A percentile compares a stretch with the other conserved stretches of the same genome.
Evolutionary conservation across 768 basidiomycete genomes (phyloP).

Genomic region (Boletus reticuloceps): DNA sequence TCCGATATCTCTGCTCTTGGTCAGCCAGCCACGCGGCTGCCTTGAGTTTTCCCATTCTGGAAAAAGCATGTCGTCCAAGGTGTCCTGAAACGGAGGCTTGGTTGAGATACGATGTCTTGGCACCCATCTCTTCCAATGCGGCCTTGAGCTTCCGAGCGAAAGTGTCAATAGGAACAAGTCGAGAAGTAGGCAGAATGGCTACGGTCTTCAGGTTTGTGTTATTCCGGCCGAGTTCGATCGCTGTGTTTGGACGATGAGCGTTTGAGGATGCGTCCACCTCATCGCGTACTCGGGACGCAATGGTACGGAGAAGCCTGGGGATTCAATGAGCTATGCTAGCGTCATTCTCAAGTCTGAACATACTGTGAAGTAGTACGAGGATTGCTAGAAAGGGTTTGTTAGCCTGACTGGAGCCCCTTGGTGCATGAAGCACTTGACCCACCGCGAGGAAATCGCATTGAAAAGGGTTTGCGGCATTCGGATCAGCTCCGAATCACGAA

Average conservation of each 20-base stretch:
- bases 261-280: slow-evolving; percentile 68
- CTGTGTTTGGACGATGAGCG: slow-evolving; percentile 47
- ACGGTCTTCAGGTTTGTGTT: slow-evolving; percentile 93
- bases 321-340: background rate
- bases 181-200: slow-evolving; percentile 83
- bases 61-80: slow-evolving; percentile 93
- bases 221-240: slow-evolving; percentile 66
- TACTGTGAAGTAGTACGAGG: slow-evolving; percentile 85
- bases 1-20: slow-evolving; percentile 90
- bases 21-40: slow-evolving; percentile 91
- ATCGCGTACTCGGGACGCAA: slow-evolving; percentile 86
- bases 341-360: slow-evolving; percentile 16
- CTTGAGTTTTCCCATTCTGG: slow-evolving; percentile 95
- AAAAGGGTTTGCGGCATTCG: slow-evolving; percentile 97
- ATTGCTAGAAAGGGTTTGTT: slow-evolving; percentile 45
- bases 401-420: background rate
- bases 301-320: slow-evolving; percentile 73
- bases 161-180: slow-evolving; percentile 83
- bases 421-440: slow-evolving; percentile 11
- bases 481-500: slow-evolving; percentile 95
- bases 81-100: slow-evolving; percentile 91
- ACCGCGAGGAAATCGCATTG: slow-evolving; percentile 93
- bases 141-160: slow-evolving; percentile 88
- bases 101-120: slow-evolving; percentile 88
- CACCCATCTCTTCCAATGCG: slow-evolving; percentile 91